phyloP scores from a whole-genome alignment of 306 rosid species.

The Vigna nakashimae region DNA sequence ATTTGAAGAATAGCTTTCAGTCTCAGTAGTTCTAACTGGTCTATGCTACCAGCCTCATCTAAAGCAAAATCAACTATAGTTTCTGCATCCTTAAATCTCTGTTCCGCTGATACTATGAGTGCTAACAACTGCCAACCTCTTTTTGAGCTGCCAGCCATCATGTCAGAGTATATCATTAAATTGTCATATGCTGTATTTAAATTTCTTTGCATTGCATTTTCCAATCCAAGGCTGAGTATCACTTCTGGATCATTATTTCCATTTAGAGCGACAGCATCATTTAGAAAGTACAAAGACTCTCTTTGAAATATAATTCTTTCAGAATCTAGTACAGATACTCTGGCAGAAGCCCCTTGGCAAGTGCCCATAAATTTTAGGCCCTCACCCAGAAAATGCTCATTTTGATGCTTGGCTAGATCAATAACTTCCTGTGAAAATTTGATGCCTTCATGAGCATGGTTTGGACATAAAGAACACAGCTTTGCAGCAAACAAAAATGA shows the following conservation, averaged over 20 bases:
- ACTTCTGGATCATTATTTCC: constrained; percentile 64
- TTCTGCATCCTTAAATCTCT: constrained; percentile 80
- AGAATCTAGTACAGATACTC: constrained; percentile 78
- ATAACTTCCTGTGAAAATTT: constrained; percentile 57
- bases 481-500: constrained; percentile 80
- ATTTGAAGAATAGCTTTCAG: constrained; percentile 86
- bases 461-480: constrained; percentile 69
- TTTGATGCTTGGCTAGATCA: constrained; percentile 53
- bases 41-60: constrained; percentile 72
- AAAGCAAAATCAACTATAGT: constrained; percentile 78
- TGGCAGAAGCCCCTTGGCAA: constrained; percentile 79
- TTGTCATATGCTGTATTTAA: constrained; percentile 67
- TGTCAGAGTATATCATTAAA: constrained; percentile 66
- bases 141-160: constrained; percentile 67
- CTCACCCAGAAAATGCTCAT: constrained; percentile 64
- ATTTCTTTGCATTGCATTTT: constrained; percentile 88
- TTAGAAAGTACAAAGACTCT: constrained; percentile 69
- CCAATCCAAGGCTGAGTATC: constrained; percentile 67
- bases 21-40: constrained; percentile 82
- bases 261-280: constrained; percentile 49
- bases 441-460: constrained; percentile 68
- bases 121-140: constrained; percentile 80
- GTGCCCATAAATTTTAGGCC: constrained; percentile 74
- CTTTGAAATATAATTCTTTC: constrained; percentile 68
- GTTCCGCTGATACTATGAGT: constrained; percentile 82